These are phyloP conservation scores for Plectranthus barbatus DNA, from an alignment of 257 asterid species.

Conservation along the genomic window DNA sequence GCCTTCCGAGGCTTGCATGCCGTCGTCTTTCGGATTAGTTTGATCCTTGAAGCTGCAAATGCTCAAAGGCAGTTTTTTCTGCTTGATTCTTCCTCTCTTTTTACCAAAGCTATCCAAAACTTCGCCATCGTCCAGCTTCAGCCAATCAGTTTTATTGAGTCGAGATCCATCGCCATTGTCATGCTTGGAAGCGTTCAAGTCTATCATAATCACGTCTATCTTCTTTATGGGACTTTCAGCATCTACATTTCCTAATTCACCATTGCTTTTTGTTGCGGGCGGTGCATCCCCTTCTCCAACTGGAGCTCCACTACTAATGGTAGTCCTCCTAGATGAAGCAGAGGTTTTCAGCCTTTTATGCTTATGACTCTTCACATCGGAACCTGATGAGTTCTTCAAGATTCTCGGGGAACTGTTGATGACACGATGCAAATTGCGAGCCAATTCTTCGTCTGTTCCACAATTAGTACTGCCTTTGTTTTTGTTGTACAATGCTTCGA, in stretches of 20 bases:
- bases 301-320: conserved; percentile 15
- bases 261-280: conserved; percentile 16
- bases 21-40: conserved; percentile 49
- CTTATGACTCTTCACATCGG: conserved; percentile 36
- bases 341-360: conserved; percentile 49
- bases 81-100: conserved; percentile 67
- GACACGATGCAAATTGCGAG: conserved; percentile 52
- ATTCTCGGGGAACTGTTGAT: conserved; percentile 73
- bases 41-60: conserved; percentile 72
- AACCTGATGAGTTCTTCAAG: conserved; percentile 34
- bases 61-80: conserved; percentile 80
- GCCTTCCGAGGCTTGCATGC: conserved; percentile 13
- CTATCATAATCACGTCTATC: conserved; percentile 33
- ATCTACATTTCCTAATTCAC: conserved; percentile 20
- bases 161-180: conserved; percentile 22
- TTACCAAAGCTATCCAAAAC: conserved; percentile 40
- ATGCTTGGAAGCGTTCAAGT: conserved; percentile 35
- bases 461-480: conserved; percentile 33
- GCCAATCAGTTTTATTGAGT: conserved; percentile 22
- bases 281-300: conserved; percentile 21
- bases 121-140: conserved; percentile 37
- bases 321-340: conserved; percentile 14
- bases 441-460: conserved; percentile 62
- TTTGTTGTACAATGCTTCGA: conserved; percentile 51
- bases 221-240: conserved; percentile 29